These are phyloP conservation scores for Marasmius sp. DNA, from an alignment of 1,284 basidiomycete species.

Conservation along the genomic window DNA sequence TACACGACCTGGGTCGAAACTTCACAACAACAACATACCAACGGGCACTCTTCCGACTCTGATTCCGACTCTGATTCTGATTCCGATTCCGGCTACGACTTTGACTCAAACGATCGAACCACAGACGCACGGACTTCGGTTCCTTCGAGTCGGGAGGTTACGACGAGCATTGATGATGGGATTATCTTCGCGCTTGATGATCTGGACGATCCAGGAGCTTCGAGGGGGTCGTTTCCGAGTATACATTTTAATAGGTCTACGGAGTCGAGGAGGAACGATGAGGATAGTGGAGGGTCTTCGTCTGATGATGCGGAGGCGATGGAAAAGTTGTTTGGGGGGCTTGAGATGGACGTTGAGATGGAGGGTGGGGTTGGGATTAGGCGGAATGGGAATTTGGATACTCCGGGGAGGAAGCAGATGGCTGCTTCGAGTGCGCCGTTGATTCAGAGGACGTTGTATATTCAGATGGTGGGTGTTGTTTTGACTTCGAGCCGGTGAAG, in stretches of 20 bases:
- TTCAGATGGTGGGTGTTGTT: constrained; percentile 73
- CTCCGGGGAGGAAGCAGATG: too few species aligned
- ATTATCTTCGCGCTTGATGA: constrained; percentile 47
- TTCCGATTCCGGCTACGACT: constrained; percentile 31
- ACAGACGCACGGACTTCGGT: constrained; percentile 47
- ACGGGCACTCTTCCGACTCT: constrained; percentile 42
- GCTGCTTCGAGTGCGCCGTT: constrained; percentile 33
- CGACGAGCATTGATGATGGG: constrained; percentile 37
- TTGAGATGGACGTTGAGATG: too few species aligned
- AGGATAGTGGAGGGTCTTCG: constrained; percentile 13
- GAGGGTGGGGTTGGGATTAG: too few species aligned
- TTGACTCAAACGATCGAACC: constrained; percentile 39
- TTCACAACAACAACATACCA: constrained; percentile 47
- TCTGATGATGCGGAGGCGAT: constrained; percentile 43
- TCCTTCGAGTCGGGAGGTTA: constrained; percentile 14
- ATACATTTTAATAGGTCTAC: constrained; percentile 68
- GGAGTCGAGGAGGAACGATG: constrained; percentile 35
- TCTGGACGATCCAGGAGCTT: constrained; percentile 46
- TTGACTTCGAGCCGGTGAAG: neutral
- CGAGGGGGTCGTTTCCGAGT: constrained; percentile 70
- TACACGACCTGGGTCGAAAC: constrained; percentile 83
- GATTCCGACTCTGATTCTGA: constrained; percentile 38
- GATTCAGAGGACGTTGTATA: constrained; percentile 73
- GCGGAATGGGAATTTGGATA: too few species aligned
- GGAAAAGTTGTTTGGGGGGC: constrained; percentile 22